Conservation (phyloP, 768 basidiomycete species). For the Rhizopogon salebrosus region DNA sequence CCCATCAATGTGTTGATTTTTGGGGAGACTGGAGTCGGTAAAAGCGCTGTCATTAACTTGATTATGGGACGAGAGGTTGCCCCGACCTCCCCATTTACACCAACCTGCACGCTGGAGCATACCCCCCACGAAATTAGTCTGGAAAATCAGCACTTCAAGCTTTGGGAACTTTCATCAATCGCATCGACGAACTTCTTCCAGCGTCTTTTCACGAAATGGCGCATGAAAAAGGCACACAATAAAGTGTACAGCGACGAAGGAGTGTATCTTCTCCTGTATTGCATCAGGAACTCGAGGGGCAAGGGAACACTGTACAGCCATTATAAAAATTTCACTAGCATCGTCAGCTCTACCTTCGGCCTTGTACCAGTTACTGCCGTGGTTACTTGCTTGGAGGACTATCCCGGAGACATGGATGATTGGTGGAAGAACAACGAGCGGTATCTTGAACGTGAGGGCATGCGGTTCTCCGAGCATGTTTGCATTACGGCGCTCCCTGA, state of each 20-base stretch:
- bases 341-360: constrained; percentile 19
- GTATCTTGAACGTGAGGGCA: constrained; percentile 13
- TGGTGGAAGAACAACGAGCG: constrained; percentile 18
- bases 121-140: constrained; percentile 29
- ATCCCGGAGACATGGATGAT: too few relatives aligned
- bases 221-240: constrained; percentile 14
- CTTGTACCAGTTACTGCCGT: constrained; percentile 32
- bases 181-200: constrained; percentile 17
- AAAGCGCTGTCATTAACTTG: too few relatives aligned
- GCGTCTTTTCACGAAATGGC: too few relatives aligned
- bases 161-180: constrained; percentile 32
- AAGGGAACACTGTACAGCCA: constrained; percentile 21
- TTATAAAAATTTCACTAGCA: constrained; percentile 23
- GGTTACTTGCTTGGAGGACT: too few relatives aligned
- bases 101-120: too few relatives aligned
- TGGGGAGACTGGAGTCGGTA: too few relatives aligned
- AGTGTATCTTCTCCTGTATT: constrained; percentile 26
- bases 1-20: not conserved
- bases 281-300: constrained; percentile 23
- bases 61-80: constrained; percentile 26
- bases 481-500: constrained; percentile 30
- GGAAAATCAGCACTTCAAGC: constrained; percentile 12
- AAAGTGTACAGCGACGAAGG: constrained; percentile 28
- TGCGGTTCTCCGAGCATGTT: constrained; percentile 26
- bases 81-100: constrained; percentile 22